Base-by-base conservation (phyloP, 306 rosid genomes). In the Luffa acutangula region DNA sequence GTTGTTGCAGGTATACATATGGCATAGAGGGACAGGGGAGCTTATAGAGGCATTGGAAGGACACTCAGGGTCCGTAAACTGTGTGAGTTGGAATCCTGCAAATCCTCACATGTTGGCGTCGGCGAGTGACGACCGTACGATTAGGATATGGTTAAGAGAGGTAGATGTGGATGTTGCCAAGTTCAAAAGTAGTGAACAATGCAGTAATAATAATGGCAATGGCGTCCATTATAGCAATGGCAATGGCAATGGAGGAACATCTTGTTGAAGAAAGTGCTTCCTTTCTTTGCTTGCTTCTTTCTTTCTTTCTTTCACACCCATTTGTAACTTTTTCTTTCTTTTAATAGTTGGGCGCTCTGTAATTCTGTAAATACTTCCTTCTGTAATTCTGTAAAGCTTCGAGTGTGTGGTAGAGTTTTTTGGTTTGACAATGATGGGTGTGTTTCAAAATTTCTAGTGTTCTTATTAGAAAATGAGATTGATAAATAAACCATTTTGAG, bases 51-150 rank as follows among this genome's bases (percentile, higher is more conserved):
- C 91, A 75, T 84, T 96, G 84, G 85, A 92, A 5, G 99, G 99
- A n/a, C 99, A 96, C 82, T 93, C 99, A 21, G 99, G 99, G 71
- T 89, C 99, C 46, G 98, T 96, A n/a, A 96, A 93, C 78, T 90
- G 96, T 76, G 99, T 96, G 81, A 89, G 97, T 80, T 96, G 99
- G 99, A 96, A 96, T 80, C 99, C 99, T 42, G 81, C 88, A 4
- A 96, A 96, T 36, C 98, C 98, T 17, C 97, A 96, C 86, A 91
- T 96, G 99, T 84, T 96, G 79, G 99, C 99, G 75, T 96, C 99
- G 2, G 99, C 96, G 41, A 96, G 99, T 34, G 99, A 96, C 80
- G 99, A 96, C 84, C 88, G 91, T 10, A 93, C 99, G 34, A 93
- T 96, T 78, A 86, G 98, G 84, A 91, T 96, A 88, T 96, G 99